phyloP scores from a whole-genome alignment of 1,139 yeast genomes.

The Candida sp. region DNA sequence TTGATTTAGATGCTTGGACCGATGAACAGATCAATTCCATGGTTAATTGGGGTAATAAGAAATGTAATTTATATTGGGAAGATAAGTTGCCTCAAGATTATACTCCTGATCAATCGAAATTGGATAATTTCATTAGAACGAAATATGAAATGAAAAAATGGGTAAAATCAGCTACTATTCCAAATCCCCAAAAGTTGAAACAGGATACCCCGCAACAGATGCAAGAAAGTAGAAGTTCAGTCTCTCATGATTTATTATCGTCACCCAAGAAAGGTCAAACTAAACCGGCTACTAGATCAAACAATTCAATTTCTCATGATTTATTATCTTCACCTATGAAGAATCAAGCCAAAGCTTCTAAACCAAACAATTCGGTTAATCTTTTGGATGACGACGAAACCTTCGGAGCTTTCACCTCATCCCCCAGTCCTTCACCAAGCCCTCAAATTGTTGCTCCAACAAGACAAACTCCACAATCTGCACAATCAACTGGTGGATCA shows the following conservation, averaged over 20 bases:
- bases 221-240: neutral
- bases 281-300: neutral
- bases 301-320: neutral
- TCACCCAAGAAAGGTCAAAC: neutral
- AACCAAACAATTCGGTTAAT: conserved; percentile 6
- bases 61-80: conserved; percentile 83
- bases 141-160: conserved; percentile 91
- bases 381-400: conserved; percentile 35
- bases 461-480: conserved; percentile 15
- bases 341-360: neutral
- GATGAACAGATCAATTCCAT: conserved; percentile 84
- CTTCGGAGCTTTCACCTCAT: conserved; percentile 38
- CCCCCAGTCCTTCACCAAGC: conserved; percentile 15
- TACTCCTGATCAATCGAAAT: conserved; percentile 80
- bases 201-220: neutral
- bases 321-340: conserved; percentile 1
- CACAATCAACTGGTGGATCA: conserved; percentile 37
- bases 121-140: conserved; percentile 85
- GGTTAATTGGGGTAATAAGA: conserved; percentile 83
- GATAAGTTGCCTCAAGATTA: conserved; percentile 66
- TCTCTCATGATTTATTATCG: conserved; percentile 1
- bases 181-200: conserved; percentile 52
- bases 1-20: conserved; percentile 96
- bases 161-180: conserved; percentile 52
- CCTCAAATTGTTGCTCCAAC: conserved; percentile 7